Conservation (phyloP, 805 yeast species). For the Candida piceae region DNA sequence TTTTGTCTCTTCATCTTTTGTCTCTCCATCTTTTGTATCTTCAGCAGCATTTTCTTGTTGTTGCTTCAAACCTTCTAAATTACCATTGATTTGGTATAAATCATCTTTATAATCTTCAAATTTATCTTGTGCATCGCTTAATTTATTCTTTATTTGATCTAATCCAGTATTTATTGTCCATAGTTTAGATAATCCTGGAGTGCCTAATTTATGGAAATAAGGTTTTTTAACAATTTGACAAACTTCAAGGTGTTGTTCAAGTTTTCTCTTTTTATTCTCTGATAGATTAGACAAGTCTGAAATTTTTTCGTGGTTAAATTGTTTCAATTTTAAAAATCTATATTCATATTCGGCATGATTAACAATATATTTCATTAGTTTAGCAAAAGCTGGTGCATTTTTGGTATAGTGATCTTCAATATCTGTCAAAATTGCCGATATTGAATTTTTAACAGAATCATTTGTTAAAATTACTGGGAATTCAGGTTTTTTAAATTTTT, state of each 20-base stretch:
- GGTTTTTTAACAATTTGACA: slow-evolving; percentile 12
- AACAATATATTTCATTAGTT: slow-evolving; percentile 12
- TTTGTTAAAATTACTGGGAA: slow-evolving; percentile 11
- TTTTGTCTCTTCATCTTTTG: not conserved
- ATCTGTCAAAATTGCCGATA: slow-evolving; percentile 15
- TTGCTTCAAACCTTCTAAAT: slow-evolving; percentile 8
- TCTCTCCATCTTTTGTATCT: not conserved
- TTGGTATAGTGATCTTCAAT: slow-evolving; percentile 19
- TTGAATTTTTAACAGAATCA: slow-evolving; percentile 8
- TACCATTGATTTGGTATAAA: slow-evolving; percentile 23
- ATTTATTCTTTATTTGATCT: slow-evolving; percentile 9
- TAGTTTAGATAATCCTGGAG: slow-evolving; percentile 23
- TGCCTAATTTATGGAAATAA: slow-evolving; percentile 24
- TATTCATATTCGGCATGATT: slow-evolving; percentile 20
- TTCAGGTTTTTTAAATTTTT: slow-evolving; percentile 23
- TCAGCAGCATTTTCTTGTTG: not conserved
- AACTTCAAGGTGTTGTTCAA: slow-evolving; percentile 16
- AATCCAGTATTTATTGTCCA: slow-evolving; percentile 26
- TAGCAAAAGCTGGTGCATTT: slow-evolving; percentile 10
- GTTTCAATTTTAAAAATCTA: slow-evolving; percentile 25
- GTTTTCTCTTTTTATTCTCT: slow-evolving; percentile 19
- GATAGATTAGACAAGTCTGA: slow-evolving; percentile 9
- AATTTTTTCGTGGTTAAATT: slow-evolving; percentile 24
- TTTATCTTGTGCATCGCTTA: slow-evolving; percentile 9
- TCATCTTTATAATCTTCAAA: slow-evolving; percentile 27